These are phyloP conservation scores for Areca catechu DNA, from an alignment of 176 grass and related monocot genomes.

Conservation along the genomic window DNA sequence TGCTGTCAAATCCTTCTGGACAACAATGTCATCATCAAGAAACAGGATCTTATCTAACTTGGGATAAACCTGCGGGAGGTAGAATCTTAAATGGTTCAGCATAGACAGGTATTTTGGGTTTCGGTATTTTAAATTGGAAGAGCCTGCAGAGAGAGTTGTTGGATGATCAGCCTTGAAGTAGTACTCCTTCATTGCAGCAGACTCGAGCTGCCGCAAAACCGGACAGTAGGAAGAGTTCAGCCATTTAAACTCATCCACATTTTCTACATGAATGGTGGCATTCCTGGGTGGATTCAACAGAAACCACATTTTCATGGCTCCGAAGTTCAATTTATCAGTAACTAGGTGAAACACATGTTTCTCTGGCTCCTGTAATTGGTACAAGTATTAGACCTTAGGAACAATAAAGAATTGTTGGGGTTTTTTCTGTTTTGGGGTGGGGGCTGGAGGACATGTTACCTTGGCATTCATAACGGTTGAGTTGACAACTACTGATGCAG, in stretches of 20 bases:
- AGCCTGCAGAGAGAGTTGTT: slow-evolving; percentile 74
- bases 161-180: slow-evolving; percentile 97
- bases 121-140: slow-evolving; percentile 81
- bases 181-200: slow-evolving; percentile 94
- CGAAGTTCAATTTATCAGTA: slow-evolving; percentile 97
- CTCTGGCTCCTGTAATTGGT: slow-evolving; percentile 63
- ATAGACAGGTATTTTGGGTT: slow-evolving; percentile 98
- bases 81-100: slow-evolving; percentile 96
- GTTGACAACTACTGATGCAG: slow-evolving; percentile 93
- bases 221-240: slow-evolving; percentile 97
- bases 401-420: too few relatives aligned
- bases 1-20: slow-evolving; percentile 99
- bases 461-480: slow-evolving; percentile 98
- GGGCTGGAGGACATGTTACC: slow-evolving; percentile 29
- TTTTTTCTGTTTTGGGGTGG: not conserved
- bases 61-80: slow-evolving; percentile 94
- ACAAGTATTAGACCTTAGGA: too few relatives aligned
- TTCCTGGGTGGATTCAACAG: slow-evolving; percentile 85
- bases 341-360: slow-evolving; percentile 99
- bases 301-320: slow-evolving; percentile 99
- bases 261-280: slow-evolving; percentile 92
- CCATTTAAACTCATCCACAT: slow-evolving; percentile 99
- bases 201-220: slow-evolving; percentile 81
- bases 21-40: slow-evolving; percentile 97
- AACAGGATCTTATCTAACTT: slow-evolving; percentile 96